Conservation (phyloP, 73 alveolate species). For the Paramecium tetraurelia region DNA sequence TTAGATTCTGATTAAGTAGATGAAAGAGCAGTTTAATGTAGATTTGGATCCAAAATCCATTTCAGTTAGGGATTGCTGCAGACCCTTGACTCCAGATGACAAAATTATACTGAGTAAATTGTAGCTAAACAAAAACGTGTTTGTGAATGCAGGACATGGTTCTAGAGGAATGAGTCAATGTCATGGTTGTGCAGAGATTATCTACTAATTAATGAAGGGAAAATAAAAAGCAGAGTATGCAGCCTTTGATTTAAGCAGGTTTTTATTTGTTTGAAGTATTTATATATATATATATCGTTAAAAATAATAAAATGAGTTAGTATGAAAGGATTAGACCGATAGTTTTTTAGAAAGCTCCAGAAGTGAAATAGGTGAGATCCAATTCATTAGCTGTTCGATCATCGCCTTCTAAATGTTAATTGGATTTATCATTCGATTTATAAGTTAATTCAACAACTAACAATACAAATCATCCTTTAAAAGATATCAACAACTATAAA, state of each 20-base stretch:
- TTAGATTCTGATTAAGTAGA: background rate
- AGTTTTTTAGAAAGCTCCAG: slow-evolving; percentile 24
- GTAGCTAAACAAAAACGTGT: background rate
- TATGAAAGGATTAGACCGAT: slow-evolving; percentile 29
- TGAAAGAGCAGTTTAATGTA: background rate
- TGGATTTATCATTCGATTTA: slow-evolving; percentile 3
- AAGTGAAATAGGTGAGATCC: slow-evolving; percentile 14
- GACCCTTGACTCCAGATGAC: slow-evolving; percentile 45
- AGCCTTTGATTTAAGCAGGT: background rate
- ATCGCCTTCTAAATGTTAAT: background rate
- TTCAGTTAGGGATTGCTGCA: background rate
- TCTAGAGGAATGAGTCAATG: slow-evolving; percentile 35
- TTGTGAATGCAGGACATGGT: slow-evolving; percentile 12
- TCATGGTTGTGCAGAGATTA: background rate
- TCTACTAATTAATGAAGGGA: background rate
- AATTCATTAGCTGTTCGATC: slow-evolving; percentile 43
- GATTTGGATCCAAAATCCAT: background rate
- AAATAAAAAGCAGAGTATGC: background rate
- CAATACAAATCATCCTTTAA: background rate
- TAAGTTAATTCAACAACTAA: background rate
- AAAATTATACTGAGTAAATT: background rate
- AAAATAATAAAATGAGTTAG: background rate
- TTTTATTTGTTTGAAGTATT: background rate
- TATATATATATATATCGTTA: background rate
- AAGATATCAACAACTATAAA: background rate